Evolutionary conservation across 345 rosid genomes (phyloP), one percentile per base, ranked within the genome.

Genomic region (Sisymbrium altissimum): DNA sequence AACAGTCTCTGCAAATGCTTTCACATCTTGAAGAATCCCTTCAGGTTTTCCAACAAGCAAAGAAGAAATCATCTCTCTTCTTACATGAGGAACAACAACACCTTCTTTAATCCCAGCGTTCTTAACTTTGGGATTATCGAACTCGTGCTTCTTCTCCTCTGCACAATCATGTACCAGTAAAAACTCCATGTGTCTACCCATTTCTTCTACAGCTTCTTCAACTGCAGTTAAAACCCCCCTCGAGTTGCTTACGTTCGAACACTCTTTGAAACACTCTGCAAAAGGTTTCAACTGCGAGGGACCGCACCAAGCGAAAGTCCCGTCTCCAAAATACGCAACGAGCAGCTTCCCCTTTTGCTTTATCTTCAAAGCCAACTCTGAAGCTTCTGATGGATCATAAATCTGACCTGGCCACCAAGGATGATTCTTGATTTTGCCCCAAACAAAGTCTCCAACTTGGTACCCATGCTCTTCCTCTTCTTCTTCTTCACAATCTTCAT

Each of bases 341-440:
- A 95, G 97, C 29, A 85, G 58, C 65, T 83, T 88, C 48, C 84
- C 87, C 23, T 66, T 85, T 32, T 78, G 86, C 63, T 80, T 85
- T 3, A 79, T 67, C 85, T 84, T 88, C 56, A 77, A 66, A 0
- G 98, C 97, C 74, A 70, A 71, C 12, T 90, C 91, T 1, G 99
- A 92, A 35, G 99, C 97, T 81, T 86, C 82, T 0, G 76, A 73
- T 11, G 89, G 80, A 80, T 90, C 90, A 52, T 90, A 88, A 38
- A 95, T 63, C 89, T 86, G 90, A 29, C 97, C 99, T 0, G 99
- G 99, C 99, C 99, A 95, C 99, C 99, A 95, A 32, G 98, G 97
- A 74, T 95, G 90, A 61, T 85, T 88, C 85, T 78, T 90, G 74
- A 92, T 84, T 81, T 92, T 95, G 5, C 97, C 93, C 99, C 99